These are phyloP conservation scores for Ganoderma lucidum DNA, from an alignment of 1,284 basidiomycete species.

Conservation along the genomic window DNA sequence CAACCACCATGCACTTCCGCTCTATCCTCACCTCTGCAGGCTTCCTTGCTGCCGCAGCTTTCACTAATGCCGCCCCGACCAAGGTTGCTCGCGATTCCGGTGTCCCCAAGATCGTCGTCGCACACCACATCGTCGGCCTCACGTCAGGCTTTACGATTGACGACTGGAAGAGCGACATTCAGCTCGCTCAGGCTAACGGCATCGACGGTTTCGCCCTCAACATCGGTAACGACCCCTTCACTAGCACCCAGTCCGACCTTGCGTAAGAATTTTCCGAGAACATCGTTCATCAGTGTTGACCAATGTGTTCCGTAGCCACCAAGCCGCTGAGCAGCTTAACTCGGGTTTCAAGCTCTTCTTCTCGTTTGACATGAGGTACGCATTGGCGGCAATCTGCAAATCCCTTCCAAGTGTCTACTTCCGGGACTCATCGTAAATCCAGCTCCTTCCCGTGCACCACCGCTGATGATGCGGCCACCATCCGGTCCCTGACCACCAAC, in stretches of 20 bases:
- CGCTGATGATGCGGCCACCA: conserved; percentile 58
- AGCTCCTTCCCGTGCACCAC: conserved; percentile 67
- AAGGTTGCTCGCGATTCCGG: conserved; percentile 26
- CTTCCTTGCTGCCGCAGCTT: conserved; percentile 29
- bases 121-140: conserved; percentile 77
- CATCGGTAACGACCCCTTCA: conserved; percentile 71
- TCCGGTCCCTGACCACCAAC: conserved; percentile 66
- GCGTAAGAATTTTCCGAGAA: conserved; percentile 57
- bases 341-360: conserved; percentile 81
- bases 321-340: conserved; percentile 61
- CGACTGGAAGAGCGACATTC: conserved; percentile 66
- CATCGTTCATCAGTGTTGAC: background rate
- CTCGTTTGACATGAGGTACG: conserved; percentile 82
- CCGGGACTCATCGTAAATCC: background rate
- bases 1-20: conserved; percentile 26
- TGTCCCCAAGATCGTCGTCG: conserved; percentile 61
- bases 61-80: conserved; percentile 26
- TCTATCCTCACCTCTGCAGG: conserved; percentile 24
- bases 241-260: conserved; percentile 61
- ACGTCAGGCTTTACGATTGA: conserved; percentile 65
- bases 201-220: conserved; percentile 78
- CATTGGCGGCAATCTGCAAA: conserved; percentile 17
- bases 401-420: background rate
- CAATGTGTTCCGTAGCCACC: conserved; percentile 46
- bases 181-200: conserved; percentile 62